Percentiles rank a stretch among this genome's conserved stretches.
Conservation (phyloP, 345 rosid genomes). For the Aegle marmelos region DNA sequence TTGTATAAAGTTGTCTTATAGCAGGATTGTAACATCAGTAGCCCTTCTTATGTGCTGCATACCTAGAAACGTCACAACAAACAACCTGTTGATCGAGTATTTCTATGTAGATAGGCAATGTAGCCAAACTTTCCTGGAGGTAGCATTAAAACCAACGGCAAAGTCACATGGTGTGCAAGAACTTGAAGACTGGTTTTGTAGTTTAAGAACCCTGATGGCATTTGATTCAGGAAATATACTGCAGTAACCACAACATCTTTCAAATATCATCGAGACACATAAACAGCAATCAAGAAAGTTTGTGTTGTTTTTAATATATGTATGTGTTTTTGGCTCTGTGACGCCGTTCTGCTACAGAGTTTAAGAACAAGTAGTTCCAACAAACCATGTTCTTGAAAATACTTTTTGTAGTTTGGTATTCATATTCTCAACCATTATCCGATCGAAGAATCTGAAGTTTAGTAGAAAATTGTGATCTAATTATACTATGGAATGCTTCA, state of each 20-base stretch:
- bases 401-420: neutral
- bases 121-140: neutral
- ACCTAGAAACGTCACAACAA: neutral
- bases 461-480: neutral
- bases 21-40: neutral
- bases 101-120: slow-evolving; percentile 6
- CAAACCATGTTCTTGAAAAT: neutral
- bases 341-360: neutral
- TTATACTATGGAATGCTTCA: neutral
- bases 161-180: neutral
- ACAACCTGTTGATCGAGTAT: neutral
- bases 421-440: neutral
- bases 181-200: neutral
- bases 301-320: neutral
- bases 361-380: neutral
- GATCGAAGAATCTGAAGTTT: neutral
- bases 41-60: neutral
- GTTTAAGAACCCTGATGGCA: neutral
- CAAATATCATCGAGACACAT: neutral
- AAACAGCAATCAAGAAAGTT: neutral
- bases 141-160: neutral
- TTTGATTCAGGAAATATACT: neutral
- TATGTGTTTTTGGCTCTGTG: neutral
- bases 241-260: neutral
- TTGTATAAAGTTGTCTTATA: neutral